phyloP scores from a whole-genome alignment of 1,284 basidiomycete genomes.

The Ceratobasidium sp. region DNA sequence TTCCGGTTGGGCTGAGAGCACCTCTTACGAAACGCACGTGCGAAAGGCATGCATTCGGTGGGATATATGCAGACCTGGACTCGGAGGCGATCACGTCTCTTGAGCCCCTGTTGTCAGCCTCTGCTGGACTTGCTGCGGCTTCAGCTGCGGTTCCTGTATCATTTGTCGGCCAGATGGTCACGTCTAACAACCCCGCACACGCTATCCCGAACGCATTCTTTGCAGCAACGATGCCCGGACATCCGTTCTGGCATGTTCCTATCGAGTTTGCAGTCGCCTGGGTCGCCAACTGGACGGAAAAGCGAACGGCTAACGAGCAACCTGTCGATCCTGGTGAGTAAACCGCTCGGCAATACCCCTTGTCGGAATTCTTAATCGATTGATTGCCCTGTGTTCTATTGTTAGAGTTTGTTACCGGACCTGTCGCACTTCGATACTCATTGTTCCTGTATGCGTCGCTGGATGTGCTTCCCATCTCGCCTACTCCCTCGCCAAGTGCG shows the following conservation, averaged over 20 bases:
- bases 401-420: slow-evolving; percentile 28
- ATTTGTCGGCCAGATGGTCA: slow-evolving; percentile 24
- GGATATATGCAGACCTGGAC: slow-evolving; percentile 32
- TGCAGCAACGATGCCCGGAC: slow-evolving; percentile 7
- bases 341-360: not conserved
- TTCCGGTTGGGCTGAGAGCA: too few relatives aligned
- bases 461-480: not conserved
- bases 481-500: not conserved
- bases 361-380: not conserved
- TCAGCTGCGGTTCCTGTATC: not conserved
- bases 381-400: too few relatives aligned
- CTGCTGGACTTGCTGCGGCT: slow-evolving; percentile 1
- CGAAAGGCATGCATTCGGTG: slow-evolving; percentile 26
- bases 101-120: slow-evolving; percentile 15
- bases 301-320: not conserved
- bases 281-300: slow-evolving; percentile 16
- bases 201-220: slow-evolving; percentile 27
- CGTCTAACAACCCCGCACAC: slow-evolving; percentile 19
- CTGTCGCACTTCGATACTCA: slow-evolving; percentile 26
- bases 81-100: slow-evolving; percentile 19
- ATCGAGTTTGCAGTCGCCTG: slow-evolving; percentile 28
- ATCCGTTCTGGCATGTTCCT: slow-evolving; percentile 28
- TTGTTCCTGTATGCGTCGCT: slow-evolving; percentile 15
- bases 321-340: slow-evolving; percentile 26
- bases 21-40: not conserved